Evolutionary conservation across 2,329 filamentous ascomycete genomes (phyloP), one percentile per base, ranked within the genome.

Genomic region (Aspergillus intermedius): DNA sequence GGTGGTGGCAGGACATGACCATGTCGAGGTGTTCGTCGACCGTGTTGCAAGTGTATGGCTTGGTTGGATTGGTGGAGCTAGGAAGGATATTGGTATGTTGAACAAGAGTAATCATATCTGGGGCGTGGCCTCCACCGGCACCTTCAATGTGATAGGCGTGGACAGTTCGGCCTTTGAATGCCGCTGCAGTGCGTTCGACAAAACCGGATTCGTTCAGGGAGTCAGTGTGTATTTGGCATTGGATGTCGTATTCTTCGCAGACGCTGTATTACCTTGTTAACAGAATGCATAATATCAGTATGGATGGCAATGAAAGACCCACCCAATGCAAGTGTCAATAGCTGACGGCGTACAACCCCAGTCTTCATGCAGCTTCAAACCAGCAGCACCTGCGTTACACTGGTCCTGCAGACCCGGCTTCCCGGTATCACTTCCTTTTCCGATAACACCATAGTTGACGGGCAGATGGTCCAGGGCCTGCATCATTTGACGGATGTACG

Each of bases 71-170:
- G 0, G 90, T 95, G 28, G 84, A 89, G 3, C 83, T 87, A 0
- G 90, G 90, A 0, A 95, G 78, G 3, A 95, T 88, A 63, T 95
- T 91, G 45, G 79, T 69, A 60, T 88, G 83, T 67, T 91, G 87
- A 12, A 95, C 90, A 0, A 95, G 88, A 35, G 81, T 84, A 68
- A 95, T 95, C 69, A 95, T 95, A 66, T 95, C 90, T 0, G 90
- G 90, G 1, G 90, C 90, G 67, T 95, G 90, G 1, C 90, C 90
- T 54, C 90, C 90, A 35, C 90, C 90, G 1, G 90, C 90, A 30
- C 90, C 90, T 73, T 95, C 90, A 37, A 88, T 95, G 70, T 95
- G 90, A 70, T 95, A 95, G 0, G 90, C 93, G 70, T 95, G 90
- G 60, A 95, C 93, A 1, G 88, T 86, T 49, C 90, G 82, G 60